phyloP scores from a whole-genome alignment of 495 filamentous ascomycete species.

The Hypoxylon fuscum region DNA sequence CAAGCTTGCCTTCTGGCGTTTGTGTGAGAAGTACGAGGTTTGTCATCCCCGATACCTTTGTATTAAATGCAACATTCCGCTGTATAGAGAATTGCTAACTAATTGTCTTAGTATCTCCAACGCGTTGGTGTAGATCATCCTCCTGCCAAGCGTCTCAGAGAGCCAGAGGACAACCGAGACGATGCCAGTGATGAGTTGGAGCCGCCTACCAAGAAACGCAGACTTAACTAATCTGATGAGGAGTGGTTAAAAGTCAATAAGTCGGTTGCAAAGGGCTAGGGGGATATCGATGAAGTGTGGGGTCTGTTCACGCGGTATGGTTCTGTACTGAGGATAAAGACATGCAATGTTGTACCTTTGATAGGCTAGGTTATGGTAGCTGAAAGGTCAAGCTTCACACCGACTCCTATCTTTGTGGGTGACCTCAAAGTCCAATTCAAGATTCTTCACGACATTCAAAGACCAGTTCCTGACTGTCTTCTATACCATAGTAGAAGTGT shows the following conservation, averaged over 20 bases:
- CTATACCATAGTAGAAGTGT: constrained; percentile 26
- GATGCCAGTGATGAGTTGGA: too few species aligned
- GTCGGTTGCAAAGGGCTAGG: too few species aligned
- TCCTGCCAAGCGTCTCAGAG: too few species aligned
- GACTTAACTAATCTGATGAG: too few species aligned
- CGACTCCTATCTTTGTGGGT: constrained; percentile 26
- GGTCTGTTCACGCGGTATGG: too few species aligned
- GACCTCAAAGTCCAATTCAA: constrained; percentile 23
- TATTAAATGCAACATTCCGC: too few species aligned
- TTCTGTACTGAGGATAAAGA: constrained; percentile 16
- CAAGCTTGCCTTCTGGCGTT: not conserved
- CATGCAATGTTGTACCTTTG: constrained; percentile 16
- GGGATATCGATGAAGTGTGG: too few species aligned
- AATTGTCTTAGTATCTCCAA: not conserved
- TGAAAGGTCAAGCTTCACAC: constrained; percentile 15
- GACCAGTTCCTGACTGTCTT: constrained; percentile 17
- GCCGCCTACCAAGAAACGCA: too few species aligned
- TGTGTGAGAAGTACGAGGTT: not conserved
- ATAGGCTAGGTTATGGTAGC: not conserved
- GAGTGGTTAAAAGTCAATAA: too few species aligned
- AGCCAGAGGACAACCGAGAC: too few species aligned
- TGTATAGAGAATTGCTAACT: not conserved
- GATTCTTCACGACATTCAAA: constrained; percentile 39
- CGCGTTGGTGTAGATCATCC: not conserved
- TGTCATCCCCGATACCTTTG: not conserved